phyloP scores from a whole-genome alignment of 1,284 basidiomycete species.

The Ceratobasidium papillatum region DNA sequence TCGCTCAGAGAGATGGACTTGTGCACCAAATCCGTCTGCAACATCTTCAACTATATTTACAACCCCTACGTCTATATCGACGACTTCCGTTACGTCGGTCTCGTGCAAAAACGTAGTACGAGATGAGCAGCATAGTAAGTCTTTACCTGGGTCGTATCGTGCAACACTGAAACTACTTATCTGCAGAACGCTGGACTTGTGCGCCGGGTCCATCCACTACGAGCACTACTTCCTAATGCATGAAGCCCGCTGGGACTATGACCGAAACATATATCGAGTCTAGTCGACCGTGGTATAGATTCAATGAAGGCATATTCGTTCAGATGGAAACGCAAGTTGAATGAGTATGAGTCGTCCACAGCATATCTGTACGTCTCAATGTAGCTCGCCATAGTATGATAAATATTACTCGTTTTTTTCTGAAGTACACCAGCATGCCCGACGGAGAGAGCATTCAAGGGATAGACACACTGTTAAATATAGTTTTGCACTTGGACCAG shows the following conservation, averaged over 20 bases:
- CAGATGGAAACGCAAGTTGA: no score
- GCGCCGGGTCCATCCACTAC: slow-evolving; percentile 14
- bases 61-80: not conserved
- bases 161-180: not conserved
- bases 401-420: no score
- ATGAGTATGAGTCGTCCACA: no score
- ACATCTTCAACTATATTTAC: not conserved
- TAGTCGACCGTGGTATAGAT: no score
- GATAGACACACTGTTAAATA: no score
- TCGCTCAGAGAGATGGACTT: slow-evolving; percentile 35
- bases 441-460: no score
- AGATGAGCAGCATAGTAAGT: slow-evolving; percentile 24
- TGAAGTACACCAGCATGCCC: no score
- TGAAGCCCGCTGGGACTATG: not conserved
- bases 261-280: not conserved
- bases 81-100: not conserved
- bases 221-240: not conserved
- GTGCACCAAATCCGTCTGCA: slow-evolving; percentile 22
- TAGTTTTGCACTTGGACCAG: no score
- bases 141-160: not conserved
- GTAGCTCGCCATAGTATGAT: no score
- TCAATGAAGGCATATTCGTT: no score
- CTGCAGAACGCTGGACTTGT: slow-evolving; percentile 37
- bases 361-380: no score
- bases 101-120: slow-evolving; percentile 26